Evolutionary conservation across 78 protist genomes (phyloP), one percentile per base, ranked within the genome.

Genomic region (Isochrysis galbana): DNA sequence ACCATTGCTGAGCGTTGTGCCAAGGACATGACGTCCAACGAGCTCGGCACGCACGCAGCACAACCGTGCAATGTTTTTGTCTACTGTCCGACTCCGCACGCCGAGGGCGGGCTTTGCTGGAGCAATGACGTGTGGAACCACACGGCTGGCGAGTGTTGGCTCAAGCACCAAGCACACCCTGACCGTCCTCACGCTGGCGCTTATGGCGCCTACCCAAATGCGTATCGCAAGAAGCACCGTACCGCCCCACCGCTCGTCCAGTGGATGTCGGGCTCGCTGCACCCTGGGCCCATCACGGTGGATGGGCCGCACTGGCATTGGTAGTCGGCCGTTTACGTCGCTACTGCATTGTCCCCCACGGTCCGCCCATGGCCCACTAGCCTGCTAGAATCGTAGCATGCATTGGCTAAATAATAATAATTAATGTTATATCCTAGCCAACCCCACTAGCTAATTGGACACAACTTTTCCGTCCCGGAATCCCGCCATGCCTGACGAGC

Each of bases 111-210:
- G 14, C 84, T 77, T 23, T 77, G 84, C 84, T 77, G 84, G 84
- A 39, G 46, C 2, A 77, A 77, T 46, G 84, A 77, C 47, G 84
- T 77, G 84, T 77, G 84, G 84, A 77, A 77, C 47, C 84, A 77
- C 84, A 11, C 47, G 3, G 34, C 4, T 2, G 84, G 84, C 2
- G 84, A 77, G 84, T 39, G 84, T 26, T 77, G 84, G 84, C 84
- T 77, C 84, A 77, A 77, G 84, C 34, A 39, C 47, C 84, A 77
- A 46, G 34, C 47, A 29, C 19, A 2, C 34, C 84, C 84, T 1
- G 19, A 36, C 29, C 47, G 44, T 5, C 84, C 84, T 0, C 17
- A 19, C 32, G 84, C 84, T 0, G 84, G 84, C 5, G 84, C 84
- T 19, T 77, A 39, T 21, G 84, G 84, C 47, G 46, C 44, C 47